These are phyloP conservation scores for Plasmodium fragile DNA, from an alignment of 169 alveolate genomes.

Conservation along the genomic window DNA sequence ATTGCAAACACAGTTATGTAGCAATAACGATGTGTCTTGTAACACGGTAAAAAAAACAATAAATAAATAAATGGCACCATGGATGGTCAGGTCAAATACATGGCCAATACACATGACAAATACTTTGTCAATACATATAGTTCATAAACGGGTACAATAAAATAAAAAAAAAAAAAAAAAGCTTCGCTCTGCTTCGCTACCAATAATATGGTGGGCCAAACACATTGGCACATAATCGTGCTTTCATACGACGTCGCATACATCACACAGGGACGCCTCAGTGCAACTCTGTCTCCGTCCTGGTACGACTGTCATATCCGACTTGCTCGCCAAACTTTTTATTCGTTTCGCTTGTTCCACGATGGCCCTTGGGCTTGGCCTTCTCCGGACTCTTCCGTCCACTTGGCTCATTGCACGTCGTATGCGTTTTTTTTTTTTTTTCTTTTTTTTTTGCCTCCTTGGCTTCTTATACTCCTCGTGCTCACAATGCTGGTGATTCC, in stretches of 20 bases:
- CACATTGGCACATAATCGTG: not conserved
- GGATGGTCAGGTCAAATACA: not conserved
- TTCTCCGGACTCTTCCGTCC: not conserved
- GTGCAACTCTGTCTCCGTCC: not conserved
- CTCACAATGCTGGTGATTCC: not conserved
- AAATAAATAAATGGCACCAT: not conserved
- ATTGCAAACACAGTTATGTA: slow-evolving; percentile 2
- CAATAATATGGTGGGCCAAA: not conserved
- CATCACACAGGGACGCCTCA: not conserved
- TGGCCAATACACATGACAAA: not conserved
- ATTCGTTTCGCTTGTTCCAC: not conserved
- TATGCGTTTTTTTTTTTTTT: not conserved
- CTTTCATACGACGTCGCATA: not conserved
- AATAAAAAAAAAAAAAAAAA: not conserved
- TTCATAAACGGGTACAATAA: not conserved
- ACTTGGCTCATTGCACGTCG: not conserved
- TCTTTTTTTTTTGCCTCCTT: not conserved
- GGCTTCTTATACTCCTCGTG: not conserved
- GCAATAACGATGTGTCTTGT: not conserved
- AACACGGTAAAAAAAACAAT: not conserved
- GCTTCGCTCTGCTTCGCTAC: not conserved
- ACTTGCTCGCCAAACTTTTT: not conserved
- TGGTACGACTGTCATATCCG: not conserved
- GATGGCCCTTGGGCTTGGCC: not conserved
- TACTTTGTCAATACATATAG: too few relatives aligned